Evolutionary conservation across 768 basidiomycete genomes (phyloP), one percentile per base, ranked within the genome.

Genomic region (Panaeolus papilionaceus): DNA sequence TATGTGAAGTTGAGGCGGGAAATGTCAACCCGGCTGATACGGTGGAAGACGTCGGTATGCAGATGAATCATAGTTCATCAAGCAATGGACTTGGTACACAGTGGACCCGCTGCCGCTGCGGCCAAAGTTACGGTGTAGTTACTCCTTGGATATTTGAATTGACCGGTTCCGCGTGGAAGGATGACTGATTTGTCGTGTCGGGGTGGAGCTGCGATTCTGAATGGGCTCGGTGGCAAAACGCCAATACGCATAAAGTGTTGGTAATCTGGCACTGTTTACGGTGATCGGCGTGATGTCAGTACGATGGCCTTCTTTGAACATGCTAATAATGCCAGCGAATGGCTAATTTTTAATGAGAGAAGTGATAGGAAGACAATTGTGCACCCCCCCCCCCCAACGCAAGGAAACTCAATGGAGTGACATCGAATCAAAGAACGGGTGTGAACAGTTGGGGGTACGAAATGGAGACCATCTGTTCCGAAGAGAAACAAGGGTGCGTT

Each of bases 301-400:
- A 47, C 44, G 20, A 58, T 61, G 62, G 61, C 33, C 65, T 66
- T 62, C 61, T 61, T 37, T 18, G 28, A 61, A 37, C 37, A 44
- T 40, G 65, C 61, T 44, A 61, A 23, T 45, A 58, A 66, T 26
- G 65, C 66, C 49, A 62, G 58, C 62, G 62, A 62, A 49, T 62
- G 62, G 28, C 40, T 47, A 62, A 40, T 63, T 40, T 58, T 58
- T 37, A 33, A 58, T 58, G 54, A 33, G 54, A 12, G 33, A 58
- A 58, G 28, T 28, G 28, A 37, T 33, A 33, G 49, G 54, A 33
- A 58, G 61, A 49, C 37, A 61, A 45, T 18, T 61, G 39, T 66
- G 61, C 12, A 45, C 28, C 61, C 61, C 61, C 62, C 38, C 28
- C 61, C 61, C 61, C 62, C 38, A 33, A 45, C 18, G 61, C 45